phyloP scores from a whole-genome alignment of 441 rosid species.

The Corymbia citriodora region DNA sequence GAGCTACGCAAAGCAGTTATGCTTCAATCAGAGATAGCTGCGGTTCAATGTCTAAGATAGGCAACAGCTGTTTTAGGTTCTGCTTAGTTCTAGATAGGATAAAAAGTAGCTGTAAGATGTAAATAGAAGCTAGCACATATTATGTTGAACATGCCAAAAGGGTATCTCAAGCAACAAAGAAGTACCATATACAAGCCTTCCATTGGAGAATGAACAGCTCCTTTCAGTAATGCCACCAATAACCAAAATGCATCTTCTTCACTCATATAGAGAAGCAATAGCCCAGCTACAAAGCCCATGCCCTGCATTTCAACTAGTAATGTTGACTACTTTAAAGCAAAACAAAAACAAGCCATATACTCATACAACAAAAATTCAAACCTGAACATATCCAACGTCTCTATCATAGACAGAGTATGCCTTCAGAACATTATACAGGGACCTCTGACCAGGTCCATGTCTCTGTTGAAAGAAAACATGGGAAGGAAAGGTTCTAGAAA shows the following conservation, averaged over 20 bases:
- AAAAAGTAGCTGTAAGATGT: neutral
- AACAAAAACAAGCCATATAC: neutral
- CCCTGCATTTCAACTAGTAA: conserved; percentile 47
- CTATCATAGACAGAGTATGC: conserved; percentile 95
- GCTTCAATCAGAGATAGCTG: neutral
- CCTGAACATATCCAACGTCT: conserved; percentile 99
- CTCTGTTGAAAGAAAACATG: conserved; percentile 98
- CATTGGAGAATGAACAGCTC: conserved; percentile 98
- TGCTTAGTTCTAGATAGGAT: neutral
- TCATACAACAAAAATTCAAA: conserved; percentile 9
- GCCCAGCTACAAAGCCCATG: conserved; percentile 91
- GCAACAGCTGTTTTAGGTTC: neutral
- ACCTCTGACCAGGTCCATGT: conserved; percentile 98
- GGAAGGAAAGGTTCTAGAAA: conserved; percentile 91
- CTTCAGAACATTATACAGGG: conserved; percentile 89
- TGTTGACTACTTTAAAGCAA: neutral
- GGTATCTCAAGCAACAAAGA: conserved; percentile 1
- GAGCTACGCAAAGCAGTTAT: neutral
- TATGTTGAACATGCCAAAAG: neutral
- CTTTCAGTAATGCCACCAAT: conserved; percentile 90
- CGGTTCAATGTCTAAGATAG: neutral
- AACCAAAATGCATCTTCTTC: conserved; percentile 99
- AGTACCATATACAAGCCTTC: conserved; percentile 92
- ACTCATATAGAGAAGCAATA: conserved; percentile 94
- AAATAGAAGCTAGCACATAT: neutral